A percentile compares a stretch with the other conserved stretches of the same genome.
These are phyloP conservation scores for Zizania palustris DNA, from an alignment of 202 grass and related monocot species.

Conservation along the genomic window DNA sequence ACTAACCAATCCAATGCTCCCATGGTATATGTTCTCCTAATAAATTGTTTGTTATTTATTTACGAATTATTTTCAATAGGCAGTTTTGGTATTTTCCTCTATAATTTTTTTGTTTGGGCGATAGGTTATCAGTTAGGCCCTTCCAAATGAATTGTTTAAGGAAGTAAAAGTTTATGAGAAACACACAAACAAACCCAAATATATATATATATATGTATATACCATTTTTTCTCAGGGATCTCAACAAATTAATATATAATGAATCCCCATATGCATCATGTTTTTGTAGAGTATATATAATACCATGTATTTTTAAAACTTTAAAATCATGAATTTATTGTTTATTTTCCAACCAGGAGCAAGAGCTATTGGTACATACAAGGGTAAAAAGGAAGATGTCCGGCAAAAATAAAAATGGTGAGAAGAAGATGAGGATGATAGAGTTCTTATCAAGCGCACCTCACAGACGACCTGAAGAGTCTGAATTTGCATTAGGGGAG, in stretches of 20 bases:
- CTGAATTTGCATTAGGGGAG: neutral
- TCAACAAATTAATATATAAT: neutral
- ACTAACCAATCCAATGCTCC: neutral
- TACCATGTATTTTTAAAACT: too few species aligned
- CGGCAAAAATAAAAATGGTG: neutral
- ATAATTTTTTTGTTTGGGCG: neutral
- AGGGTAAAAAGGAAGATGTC: neutral
- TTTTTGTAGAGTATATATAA: too few species aligned
- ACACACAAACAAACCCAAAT: neutral
- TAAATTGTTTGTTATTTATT: neutral
- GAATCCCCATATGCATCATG: neutral
- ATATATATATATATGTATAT: too few species aligned
- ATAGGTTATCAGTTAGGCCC: neutral
- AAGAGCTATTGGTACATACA: neutral
- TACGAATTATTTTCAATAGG: neutral
- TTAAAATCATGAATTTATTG: too few species aligned
- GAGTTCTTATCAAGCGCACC: neutral
- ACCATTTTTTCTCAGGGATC: neutral
- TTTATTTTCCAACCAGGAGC: neutral
- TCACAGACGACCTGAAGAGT: neutral
- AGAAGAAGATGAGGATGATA: neutral
- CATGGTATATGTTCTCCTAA: neutral
- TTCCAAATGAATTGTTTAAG: neutral
- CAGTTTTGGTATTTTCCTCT: neutral
- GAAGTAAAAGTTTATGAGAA: neutral